Percentiles rank a stretch among this genome's conserved stretches.
Evolutionary conservation across 495 filamentous ascomycete species (phyloP).

Genomic region (Gamarada debralockiae): DNA sequence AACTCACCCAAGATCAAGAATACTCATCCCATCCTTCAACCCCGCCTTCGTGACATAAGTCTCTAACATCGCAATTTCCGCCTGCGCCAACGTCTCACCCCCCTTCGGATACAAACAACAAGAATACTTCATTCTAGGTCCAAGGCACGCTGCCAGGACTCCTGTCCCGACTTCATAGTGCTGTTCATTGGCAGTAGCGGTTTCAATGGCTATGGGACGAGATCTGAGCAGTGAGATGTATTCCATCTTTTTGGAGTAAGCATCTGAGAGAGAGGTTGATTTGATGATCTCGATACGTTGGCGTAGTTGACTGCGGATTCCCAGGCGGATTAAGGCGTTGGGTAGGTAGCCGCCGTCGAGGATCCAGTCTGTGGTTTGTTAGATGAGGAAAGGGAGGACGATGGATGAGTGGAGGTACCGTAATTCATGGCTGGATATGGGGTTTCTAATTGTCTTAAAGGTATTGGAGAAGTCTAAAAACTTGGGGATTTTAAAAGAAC

Average conservation of each 20-base stretch:
- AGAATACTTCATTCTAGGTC: slow-evolving; percentile 60
- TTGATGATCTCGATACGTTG: slow-evolving; percentile 46
- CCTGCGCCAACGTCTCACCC: slow-evolving; percentile 51
- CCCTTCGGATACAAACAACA: slow-evolving; percentile 54
- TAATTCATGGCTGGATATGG: slow-evolving; percentile 24
- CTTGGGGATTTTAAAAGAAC: background rate
- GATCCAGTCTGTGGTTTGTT: slow-evolving; percentile 37
- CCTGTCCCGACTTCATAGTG: slow-evolving; percentile 66
- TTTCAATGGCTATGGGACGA: slow-evolving; percentile 61
- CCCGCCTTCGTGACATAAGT: slow-evolving; percentile 52
- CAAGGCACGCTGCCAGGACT: slow-evolving; percentile 50
- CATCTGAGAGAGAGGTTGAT: slow-evolving; percentile 37
- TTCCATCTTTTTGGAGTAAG: slow-evolving; percentile 50
- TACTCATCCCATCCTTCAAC: slow-evolving; percentile 52
- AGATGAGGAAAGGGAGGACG: background rate
- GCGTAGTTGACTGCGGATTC: slow-evolving; percentile 51
- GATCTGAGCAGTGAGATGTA: slow-evolving; percentile 49
- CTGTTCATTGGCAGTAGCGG: slow-evolving; percentile 55
- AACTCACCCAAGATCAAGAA: slow-evolving; percentile 59
- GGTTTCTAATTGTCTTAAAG: background rate
- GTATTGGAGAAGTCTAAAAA: background rate
- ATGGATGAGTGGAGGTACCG: slow-evolving; percentile 11
- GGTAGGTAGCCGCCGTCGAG: slow-evolving; percentile 59
- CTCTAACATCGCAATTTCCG: slow-evolving; percentile 62
- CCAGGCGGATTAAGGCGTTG: slow-evolving; percentile 49